phyloP scores from a whole-genome alignment of 2,329 filamentous ascomycete genomes.

The Talaromyces atroroseus region DNA sequence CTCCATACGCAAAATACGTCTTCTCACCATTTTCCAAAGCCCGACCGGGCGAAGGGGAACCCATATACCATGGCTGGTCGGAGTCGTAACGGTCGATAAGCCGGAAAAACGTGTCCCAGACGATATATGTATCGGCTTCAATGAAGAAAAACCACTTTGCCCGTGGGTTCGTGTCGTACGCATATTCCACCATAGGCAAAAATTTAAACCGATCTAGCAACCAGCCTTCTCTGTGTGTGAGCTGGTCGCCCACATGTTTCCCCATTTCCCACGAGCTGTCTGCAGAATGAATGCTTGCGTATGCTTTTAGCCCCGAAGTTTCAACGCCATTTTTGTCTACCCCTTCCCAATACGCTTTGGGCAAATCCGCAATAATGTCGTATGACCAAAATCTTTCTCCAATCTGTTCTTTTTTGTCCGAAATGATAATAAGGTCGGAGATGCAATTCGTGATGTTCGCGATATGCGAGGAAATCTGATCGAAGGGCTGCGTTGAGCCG shows the following conservation, averaged over 20 bases:
- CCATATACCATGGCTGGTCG: conserved; percentile 47
- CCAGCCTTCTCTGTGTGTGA: conserved; percentile 37
- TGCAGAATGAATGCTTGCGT: conserved; percentile 23
- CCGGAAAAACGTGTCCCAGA: conserved; percentile 48
- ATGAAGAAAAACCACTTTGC: conserved; percentile 57
- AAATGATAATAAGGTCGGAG: conserved; percentile 53
- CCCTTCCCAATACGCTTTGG: conserved; percentile 22
- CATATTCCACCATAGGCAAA: conserved; percentile 51
- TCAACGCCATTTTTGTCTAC: conserved; percentile 16
- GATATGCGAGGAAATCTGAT: conserved; percentile 53
- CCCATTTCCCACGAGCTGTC: conserved; percentile 31
- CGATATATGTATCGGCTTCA: conserved; percentile 54
- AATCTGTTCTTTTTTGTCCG: conserved; percentile 52
- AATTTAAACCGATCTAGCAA: conserved; percentile 56
- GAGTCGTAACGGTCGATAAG: conserved; percentile 50
- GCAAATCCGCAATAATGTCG: conserved; percentile 45
- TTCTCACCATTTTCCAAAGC: conserved; percentile 21
- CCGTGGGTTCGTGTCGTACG: conserved; percentile 38
- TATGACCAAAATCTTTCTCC: conserved; percentile 38
- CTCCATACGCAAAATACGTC: conserved; percentile 49
- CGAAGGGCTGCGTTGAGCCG: conserved; percentile 51
- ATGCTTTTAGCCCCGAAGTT: conserved; percentile 35
- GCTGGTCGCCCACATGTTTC: conserved; percentile 21
- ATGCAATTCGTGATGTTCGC: conserved; percentile 52
- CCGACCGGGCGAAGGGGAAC: conserved; percentile 48